Percentiles rank a stretch among this genome's conserved stretches.
phyloP scores from a whole-genome alignment of 129 eudicot species.

The Kitagawia praeruptora region DNA sequence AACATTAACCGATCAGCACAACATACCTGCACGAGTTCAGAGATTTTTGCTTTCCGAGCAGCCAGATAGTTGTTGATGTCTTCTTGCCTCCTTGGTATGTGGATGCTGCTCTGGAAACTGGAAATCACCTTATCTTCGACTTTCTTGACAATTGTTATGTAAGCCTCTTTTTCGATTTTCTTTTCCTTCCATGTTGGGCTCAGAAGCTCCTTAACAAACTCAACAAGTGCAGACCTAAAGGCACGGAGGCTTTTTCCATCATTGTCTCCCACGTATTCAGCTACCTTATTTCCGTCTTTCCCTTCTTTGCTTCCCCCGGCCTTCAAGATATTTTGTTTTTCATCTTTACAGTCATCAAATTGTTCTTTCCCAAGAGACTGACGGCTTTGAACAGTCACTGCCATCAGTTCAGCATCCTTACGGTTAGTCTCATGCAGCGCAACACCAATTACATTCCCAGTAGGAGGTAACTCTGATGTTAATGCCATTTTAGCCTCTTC shows the following conservation, averaged over 20 bases:
- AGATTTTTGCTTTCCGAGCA: constrained; percentile 7
- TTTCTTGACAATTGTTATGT: constrained; percentile 10
- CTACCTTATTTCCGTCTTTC: background rate
- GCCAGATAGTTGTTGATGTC: constrained; percentile 7
- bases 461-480: background rate
- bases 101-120: background rate
- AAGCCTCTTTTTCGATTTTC: constrained; percentile 7
- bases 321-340: background rate
- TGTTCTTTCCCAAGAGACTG: background rate
- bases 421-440: background rate
- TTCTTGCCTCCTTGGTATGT: constrained; percentile 10
- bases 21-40: constrained; percentile 10
- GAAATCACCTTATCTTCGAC: constrained; percentile 11
- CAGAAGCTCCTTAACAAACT: constrained; percentile 14
- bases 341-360: background rate
- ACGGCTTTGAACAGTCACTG: background rate
- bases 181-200: constrained; percentile 12
- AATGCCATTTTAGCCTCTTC: background rate
- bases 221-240: background rate
- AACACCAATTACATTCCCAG: background rate
- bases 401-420: no score
- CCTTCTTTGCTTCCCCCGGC: background rate
- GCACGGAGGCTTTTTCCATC: constrained; percentile 8
- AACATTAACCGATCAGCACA: background rate
- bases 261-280: background rate